These are phyloP conservation scores for Cucumis melo DNA, from an alignment of 306 rosid genomes.

Conservation along the genomic window DNA sequence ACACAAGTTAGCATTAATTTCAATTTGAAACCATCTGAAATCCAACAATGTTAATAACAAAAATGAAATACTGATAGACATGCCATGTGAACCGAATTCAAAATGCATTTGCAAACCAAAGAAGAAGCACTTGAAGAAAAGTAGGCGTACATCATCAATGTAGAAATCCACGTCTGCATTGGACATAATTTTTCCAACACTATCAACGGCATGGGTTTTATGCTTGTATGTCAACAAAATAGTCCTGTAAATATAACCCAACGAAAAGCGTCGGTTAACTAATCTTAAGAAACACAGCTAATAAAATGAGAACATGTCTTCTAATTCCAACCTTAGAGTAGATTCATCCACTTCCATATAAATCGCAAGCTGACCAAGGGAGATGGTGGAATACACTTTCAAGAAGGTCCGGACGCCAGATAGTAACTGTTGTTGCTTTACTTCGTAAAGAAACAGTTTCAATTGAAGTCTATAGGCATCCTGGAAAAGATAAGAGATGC, in stretches of 20 bases:
- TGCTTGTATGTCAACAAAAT: conserved; percentile 92
- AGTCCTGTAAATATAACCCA: conserved; percentile 39
- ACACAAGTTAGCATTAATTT: neutral
- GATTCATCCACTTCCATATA: conserved; percentile 97
- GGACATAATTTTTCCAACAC: conserved; percentile 55
- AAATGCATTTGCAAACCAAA: neutral
- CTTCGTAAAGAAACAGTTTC: conserved; percentile 88
- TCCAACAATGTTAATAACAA: neutral
- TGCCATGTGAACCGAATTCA: neutral
- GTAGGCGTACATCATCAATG: conserved; percentile 59
- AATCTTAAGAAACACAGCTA: neutral
- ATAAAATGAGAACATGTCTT: neutral
- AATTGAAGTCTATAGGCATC: conserved; percentile 96
- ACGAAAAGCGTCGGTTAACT: neutral
- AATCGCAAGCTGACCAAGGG: conserved; percentile 72
- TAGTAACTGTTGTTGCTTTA: conserved; percentile 86
- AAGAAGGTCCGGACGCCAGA: conserved; percentile 83
- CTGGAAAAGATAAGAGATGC: conserved; percentile 27
- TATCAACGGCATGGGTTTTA: conserved; percentile 81
- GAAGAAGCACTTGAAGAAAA: conserved; percentile 2
- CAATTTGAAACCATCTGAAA: neutral
- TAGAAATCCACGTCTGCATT: conserved; percentile 88
- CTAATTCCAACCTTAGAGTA: conserved; percentile 52
- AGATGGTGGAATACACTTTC: conserved; percentile 78
- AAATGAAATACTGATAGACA: neutral